phyloP scores from a whole-genome alignment of 768 basidiomycete genomes.

The Candolleomyces aberdarensis region DNA sequence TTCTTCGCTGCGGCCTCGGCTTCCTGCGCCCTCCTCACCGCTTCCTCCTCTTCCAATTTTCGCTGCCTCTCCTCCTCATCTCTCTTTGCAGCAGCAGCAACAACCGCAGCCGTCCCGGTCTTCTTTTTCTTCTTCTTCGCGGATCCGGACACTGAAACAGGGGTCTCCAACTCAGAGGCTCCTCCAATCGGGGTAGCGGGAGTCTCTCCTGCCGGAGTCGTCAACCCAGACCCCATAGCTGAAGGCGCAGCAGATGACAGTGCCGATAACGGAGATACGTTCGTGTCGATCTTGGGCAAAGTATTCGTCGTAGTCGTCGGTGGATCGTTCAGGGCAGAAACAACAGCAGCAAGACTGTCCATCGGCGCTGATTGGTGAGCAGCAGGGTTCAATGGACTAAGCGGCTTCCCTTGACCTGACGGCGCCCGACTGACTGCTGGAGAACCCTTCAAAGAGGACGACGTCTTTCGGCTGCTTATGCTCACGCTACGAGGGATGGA shows the following conservation, averaged over 20 bases:
- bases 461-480: background rate
- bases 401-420: slow-evolving; percentile 23
- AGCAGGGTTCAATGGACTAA: slow-evolving; percentile 35
- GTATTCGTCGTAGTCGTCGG: background rate
- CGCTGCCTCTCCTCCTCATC: slow-evolving; percentile 2
- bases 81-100: background rate
- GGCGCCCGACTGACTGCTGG: slow-evolving; percentile 9
- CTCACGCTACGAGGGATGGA: background rate
- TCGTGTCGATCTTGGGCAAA: background rate
- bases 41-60: background rate
- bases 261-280: background rate
- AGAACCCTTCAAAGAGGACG: background rate
- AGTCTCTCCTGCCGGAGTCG: background rate
- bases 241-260: background rate
- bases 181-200: background rate
- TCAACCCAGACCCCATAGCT: too few species aligned
- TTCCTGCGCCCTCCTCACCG: slow-evolving; percentile 20
- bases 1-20: slow-evolving; percentile 15
- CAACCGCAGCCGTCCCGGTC: background rate
- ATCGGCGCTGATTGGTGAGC: slow-evolving; percentile 15
- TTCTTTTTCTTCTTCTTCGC: slow-evolving; percentile 7
- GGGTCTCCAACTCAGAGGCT: background rate
- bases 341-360: background rate
- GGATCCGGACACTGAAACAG: slow-evolving; percentile 7
- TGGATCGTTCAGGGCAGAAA: background rate